These are phyloP conservation scores for Persicaria tinctoria DNA, from an alignment of 148 eudicot species.

Conservation along the genomic window DNA sequence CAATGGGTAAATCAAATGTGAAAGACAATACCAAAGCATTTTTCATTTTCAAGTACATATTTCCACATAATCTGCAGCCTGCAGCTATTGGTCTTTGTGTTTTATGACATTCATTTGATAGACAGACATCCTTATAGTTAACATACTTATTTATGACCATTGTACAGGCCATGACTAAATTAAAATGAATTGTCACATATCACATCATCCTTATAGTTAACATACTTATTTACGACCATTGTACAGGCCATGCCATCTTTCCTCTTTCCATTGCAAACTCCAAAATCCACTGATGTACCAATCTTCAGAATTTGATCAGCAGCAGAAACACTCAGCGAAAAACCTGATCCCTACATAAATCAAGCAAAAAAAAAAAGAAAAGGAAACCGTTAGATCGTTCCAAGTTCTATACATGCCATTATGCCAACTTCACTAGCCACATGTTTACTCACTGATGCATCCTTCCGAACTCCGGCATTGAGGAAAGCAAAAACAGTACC, in stretches of 20 bases:
- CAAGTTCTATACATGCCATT: background rate
- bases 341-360: constrained; percentile 57
- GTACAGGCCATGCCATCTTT: constrained; percentile 71
- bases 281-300: constrained; percentile 82
- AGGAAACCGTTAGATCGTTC: background rate
- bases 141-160: constrained; percentile 66
- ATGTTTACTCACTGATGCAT: constrained; percentile 43
- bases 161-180: constrained; percentile 30
- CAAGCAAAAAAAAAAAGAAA: background rate
- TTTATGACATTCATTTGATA: background rate
- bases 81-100: background rate
- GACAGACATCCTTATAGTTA: background rate
- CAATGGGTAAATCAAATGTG: background rate
- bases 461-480: constrained; percentile 70
- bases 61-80: background rate
- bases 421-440: background rate
- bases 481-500: constrained; percentile 62
- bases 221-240: constrained; percentile 64
- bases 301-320: constrained; percentile 70
- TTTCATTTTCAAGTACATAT: background rate
- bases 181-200: background rate
- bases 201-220: background rate
- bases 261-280: constrained; percentile 74
- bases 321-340: constrained; percentile 61
- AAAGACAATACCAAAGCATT: background rate